Evolutionary conservation across 108 stramenopile species (phyloP).

Genomic region (Fragilariopsis cylindrus): DNA sequence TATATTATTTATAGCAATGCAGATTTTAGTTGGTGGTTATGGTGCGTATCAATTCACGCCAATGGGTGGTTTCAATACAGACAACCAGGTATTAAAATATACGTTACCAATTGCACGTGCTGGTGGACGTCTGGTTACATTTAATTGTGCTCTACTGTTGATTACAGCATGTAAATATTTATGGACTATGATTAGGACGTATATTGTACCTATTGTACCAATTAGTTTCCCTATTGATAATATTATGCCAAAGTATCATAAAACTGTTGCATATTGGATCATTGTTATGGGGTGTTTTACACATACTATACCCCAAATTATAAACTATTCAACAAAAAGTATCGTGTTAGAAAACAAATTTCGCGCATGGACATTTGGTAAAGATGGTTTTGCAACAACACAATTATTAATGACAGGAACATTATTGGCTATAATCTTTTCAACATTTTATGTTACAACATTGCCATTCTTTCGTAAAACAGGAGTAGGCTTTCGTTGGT

Average conservation of each 20-base stretch:
- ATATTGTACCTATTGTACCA: constrained; percentile 1
- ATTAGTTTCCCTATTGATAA: constrained; percentile 27
- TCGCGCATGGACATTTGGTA: constrained; percentile 15
- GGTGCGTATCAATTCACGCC: constrained; percentile 4
- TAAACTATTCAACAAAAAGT: constrained; percentile 29
- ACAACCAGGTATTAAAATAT: neutral
- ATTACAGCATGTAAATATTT: constrained; percentile 11
- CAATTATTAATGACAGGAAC: constrained; percentile 29
- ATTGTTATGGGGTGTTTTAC: constrained; percentile 29
- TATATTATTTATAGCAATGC: neutral
- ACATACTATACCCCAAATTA: constrained; percentile 33
- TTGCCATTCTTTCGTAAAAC: constrained; percentile 25
- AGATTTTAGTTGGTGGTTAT: neutral
- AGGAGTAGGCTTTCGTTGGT: constrained; percentile 28
- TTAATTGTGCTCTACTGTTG: constrained; percentile 7
- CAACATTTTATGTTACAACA: constrained; percentile 28
- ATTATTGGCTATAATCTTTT: constrained; percentile 26
- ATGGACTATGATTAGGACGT: neutral
- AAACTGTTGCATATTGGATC: constrained; percentile 19
- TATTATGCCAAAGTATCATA: constrained; percentile 38
- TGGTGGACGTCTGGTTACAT: constrained; percentile 5
- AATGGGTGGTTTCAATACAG: neutral
- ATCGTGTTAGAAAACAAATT: neutral
- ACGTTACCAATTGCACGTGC: constrained; percentile 16
- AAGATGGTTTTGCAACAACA: constrained; percentile 28